Evolutionary conservation across 495 filamentous ascomycete species (phyloP), one percentile per base, ranked within the genome.

Genomic region (Endocarpon pusillum): DNA sequence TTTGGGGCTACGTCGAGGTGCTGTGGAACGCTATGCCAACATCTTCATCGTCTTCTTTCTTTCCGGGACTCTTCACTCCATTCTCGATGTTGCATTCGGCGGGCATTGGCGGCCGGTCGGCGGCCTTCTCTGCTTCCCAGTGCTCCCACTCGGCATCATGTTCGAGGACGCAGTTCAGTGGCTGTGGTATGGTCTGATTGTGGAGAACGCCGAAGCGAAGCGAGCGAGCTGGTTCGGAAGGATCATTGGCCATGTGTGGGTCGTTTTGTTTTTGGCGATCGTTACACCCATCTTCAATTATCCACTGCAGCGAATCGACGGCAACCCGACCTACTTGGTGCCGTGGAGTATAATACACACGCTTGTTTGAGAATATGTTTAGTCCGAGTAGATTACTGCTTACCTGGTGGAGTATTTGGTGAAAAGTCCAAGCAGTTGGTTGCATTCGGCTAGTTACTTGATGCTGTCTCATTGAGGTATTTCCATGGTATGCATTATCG

Each of bases 11-110:
- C 46, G 52, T 3, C 36, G 40, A 5, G 41, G 38, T 3, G 51
- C 54, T 1, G 2, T 41, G 2, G 52, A 58, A 7, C 45, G 57
- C 12, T 54, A 54, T 26, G 39, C 42, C 8, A 57, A 56, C 11
- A 38, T 55, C 1, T 41, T 47, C n/a, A 37, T 52, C 5, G 54
- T 49, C 1, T 62, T 62, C 33, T 16, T 51, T 2, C 37, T 48
- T 20, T 59, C 55, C 4, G 50, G 39, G 1, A 15, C 53, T 4
- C 22, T 53, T 21, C 58, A 63, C 30, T 15, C 36, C 3, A 1
- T 51, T 3, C 19, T 41, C 14, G 51, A 54, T 32, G 16, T 44
- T 8, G 29, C 42, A 9, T 12, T 35, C 6, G 45, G 51, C 9
- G 34, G 46, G 1, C 32, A 46, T 10, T 27, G 35, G 1, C 34